Conservation (phyloP, 2,329 filamentous ascomycete species). For the Colletotrichum acutatum region DNA sequence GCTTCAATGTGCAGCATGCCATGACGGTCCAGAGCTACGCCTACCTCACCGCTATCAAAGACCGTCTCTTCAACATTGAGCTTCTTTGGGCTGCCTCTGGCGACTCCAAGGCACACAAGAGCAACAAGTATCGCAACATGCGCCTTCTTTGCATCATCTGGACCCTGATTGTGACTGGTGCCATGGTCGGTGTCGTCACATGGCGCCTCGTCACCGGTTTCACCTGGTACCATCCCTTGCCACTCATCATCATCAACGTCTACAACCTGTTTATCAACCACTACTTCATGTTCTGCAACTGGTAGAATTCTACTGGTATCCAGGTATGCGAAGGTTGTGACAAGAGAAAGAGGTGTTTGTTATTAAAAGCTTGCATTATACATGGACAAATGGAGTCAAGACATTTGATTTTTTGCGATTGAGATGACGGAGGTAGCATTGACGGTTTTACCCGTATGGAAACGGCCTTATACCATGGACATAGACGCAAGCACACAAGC, state of each 20-base stretch:
- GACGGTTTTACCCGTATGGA: background rate
- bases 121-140: slow-evolving; percentile 56
- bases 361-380: slow-evolving; percentile 16
- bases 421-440: slow-evolving; percentile 11
- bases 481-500: background rate
- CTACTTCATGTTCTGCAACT: slow-evolving; percentile 50
- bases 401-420: slow-evolving; percentile 2
- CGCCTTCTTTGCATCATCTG: slow-evolving; percentile 51
- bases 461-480: slow-evolving; percentile 12
- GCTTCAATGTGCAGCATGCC: slow-evolving; percentile 54
- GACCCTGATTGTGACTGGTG: slow-evolving; percentile 46
- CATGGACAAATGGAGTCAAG: slow-evolving; percentile 24
- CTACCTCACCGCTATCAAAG: slow-evolving; percentile 54
- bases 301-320: slow-evolving; percentile 26
- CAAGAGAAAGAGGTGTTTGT: slow-evolving; percentile 7
- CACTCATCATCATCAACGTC: slow-evolving; percentile 49
- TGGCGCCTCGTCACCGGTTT: slow-evolving; percentile 48
- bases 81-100: slow-evolving; percentile 53
- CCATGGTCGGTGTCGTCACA: slow-evolving; percentile 47
- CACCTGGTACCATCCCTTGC: slow-evolving; percentile 52
- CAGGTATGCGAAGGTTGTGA: background rate
- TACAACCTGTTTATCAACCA: slow-evolving; percentile 54
- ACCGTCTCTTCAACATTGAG: slow-evolving; percentile 51
- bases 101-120: slow-evolving; percentile 52
- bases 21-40: slow-evolving; percentile 55